These are phyloP conservation scores for Bryopsis sp. DNA, from an alignment of 139 green algal genomes.

Conservation along the genomic window DNA sequence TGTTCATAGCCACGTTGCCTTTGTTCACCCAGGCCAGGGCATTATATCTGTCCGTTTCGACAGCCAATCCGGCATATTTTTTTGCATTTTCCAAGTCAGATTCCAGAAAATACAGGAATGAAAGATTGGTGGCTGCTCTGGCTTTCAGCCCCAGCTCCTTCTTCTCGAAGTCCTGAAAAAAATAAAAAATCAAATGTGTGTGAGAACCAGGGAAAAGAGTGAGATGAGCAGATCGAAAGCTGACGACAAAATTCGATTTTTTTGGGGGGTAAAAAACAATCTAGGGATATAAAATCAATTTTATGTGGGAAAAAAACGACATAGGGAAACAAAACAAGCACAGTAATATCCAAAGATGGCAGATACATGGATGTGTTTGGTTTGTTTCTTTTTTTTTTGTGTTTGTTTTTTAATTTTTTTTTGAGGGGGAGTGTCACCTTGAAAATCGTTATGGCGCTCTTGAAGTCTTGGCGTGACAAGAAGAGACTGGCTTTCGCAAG, in stretches of 20 bases:
- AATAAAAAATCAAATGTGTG: neutral
- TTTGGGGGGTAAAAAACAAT: too few relatives aligned
- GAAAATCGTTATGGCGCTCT: conserved; percentile 51
- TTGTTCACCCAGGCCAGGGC: conserved; percentile 66
- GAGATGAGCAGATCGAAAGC: too few relatives aligned
- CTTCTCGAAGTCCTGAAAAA: conserved; percentile 64
- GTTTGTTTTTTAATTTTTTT: too few relatives aligned
- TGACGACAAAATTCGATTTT: too few relatives aligned
- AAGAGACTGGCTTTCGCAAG: conserved; percentile 61
- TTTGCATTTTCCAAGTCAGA: conserved; percentile 47
- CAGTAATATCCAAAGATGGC: too few relatives aligned
- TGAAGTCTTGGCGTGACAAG: conserved; percentile 54
- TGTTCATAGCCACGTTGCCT: conserved; percentile 31
- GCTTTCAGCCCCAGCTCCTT: conserved; percentile 56
- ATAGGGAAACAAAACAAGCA: too few relatives aligned
- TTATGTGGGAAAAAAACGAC: too few relatives aligned
- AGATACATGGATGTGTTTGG: too few relatives aligned
- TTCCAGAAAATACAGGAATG: conserved; percentile 69
- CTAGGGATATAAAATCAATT: too few relatives aligned
- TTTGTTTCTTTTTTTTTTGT: too few relatives aligned
- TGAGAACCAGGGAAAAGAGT: neutral
- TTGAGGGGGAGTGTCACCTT: too few relatives aligned
- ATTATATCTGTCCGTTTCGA: conserved; percentile 69
- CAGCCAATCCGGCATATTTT: conserved; percentile 59
- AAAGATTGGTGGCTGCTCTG: conserved; percentile 68